Percentiles rank a stretch among this genome's conserved stretches.
Evolutionary conservation across 73 alveolate species (phyloP).

Genomic region (Tetrahymena malaccensis): DNA sequence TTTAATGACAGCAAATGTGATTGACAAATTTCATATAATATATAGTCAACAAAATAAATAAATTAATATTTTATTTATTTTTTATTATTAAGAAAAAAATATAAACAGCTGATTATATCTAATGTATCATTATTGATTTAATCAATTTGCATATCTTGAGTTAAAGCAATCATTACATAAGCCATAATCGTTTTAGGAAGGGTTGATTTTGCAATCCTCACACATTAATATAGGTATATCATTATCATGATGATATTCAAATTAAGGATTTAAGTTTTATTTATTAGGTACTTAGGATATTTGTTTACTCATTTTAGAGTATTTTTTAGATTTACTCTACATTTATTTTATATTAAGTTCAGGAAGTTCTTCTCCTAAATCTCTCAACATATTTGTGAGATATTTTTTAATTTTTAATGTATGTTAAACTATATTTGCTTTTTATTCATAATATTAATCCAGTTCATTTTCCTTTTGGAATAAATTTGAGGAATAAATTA

Average conservation of each 20-base stretch:
- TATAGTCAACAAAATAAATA: too few relatives aligned
- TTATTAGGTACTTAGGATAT: not conserved
- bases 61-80: too few relatives aligned
- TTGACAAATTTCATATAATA: not conserved
- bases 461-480: not conserved
- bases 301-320: not conserved
- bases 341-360: not conserved
- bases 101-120: not conserved
- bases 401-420: not conserved
- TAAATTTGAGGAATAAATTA: not conserved
- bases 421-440: not conserved
- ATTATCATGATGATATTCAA: not conserved
- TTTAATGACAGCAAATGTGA: too few relatives aligned
- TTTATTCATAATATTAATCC: not conserved
- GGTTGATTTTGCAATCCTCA: not conserved
- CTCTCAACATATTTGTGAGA: not conserved
- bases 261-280: not conserved
- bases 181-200: not conserved
- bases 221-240: not conserved
- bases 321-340: not conserved
- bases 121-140: not conserved
- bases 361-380: not conserved
- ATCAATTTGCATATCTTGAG: not conserved
- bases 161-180: not conserved
- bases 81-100: too few relatives aligned